Evolutionary conservation across 1,284 basidiomycete species (phyloP).

Genomic region (Naganishia sp.): DNA sequence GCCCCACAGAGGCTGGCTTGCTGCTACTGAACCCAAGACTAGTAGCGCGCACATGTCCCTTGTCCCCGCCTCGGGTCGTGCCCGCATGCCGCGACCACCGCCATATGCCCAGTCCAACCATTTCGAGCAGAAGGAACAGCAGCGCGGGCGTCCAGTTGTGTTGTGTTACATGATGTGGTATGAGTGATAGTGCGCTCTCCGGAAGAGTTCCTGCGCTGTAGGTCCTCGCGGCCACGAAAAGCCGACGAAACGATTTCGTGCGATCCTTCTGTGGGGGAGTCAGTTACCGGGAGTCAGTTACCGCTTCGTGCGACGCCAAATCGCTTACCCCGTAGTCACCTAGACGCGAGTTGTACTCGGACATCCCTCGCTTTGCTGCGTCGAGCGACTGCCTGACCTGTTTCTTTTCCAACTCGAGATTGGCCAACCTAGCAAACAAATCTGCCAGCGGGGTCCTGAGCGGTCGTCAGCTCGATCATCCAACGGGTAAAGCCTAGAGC

Average conservation of each 20-base stretch:
- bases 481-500: background rate
- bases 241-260: constrained; percentile 2
- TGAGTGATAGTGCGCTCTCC: constrained; percentile 4
- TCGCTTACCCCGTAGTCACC: constrained; percentile 1
- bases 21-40: constrained; percentile 17
- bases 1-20: constrained; percentile 10
- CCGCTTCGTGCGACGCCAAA: background rate
- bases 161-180: constrained; percentile 6
- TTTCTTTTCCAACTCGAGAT: constrained; percentile 36
- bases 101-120: constrained; percentile 2
- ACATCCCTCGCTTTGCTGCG: constrained; percentile 30
- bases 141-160: constrained; percentile 21
- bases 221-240: constrained; percentile 7
- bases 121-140: constrained; percentile 8
- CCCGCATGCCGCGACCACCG: background rate
- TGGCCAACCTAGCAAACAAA: constrained; percentile 36
- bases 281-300: background rate
- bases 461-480: background rate
- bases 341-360: constrained; percentile 1
- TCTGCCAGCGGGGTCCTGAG: constrained; percentile 36
- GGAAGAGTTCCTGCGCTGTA: background rate
- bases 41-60: background rate
- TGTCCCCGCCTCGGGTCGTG: background rate
- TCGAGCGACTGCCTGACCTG: constrained; percentile 34
- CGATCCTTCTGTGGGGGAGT: constrained; percentile 12